Percentiles rank a stretch among this genome's conserved stretches.
phyloP scores from a whole-genome alignment of 2,329 filamentous ascomycete species.

The Aureobasidium pullulans region DNA sequence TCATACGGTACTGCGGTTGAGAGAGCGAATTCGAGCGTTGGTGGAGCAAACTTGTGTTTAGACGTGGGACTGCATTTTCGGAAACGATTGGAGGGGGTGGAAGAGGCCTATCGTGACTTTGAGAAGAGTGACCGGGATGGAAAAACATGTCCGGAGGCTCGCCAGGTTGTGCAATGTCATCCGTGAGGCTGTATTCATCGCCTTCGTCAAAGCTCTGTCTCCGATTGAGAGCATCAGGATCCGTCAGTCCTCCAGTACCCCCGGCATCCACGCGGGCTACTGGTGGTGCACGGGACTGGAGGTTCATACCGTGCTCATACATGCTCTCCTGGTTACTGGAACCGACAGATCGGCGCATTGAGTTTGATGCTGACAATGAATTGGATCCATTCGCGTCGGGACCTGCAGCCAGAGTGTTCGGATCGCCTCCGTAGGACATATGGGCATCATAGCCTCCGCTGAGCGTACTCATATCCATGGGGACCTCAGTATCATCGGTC shows the following conservation, averaged over 20 bases:
- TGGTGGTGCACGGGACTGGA: conserved; percentile 50
- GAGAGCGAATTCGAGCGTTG: conserved; percentile 11
- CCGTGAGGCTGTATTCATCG: conserved; percentile 58
- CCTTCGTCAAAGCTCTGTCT: conserved; percentile 88
- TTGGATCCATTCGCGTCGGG: conserved; percentile 25
- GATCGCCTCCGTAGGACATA: conserved; percentile 53
- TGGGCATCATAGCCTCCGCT: conserved; percentile 63
- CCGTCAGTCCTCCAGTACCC: conserved; percentile 80
- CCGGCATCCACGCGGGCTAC: conserved; percentile 75
- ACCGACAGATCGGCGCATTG: conserved; percentile 37
- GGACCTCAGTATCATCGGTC: conserved; percentile 60
- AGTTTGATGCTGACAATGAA: conserved; percentile 36
- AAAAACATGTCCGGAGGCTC: conserved; percentile 90
- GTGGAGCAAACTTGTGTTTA: conserved; percentile 20
- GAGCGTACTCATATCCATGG: conserved; percentile 66
- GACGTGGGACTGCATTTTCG: conserved; percentile 37
- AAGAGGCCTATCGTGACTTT: conserved; percentile 53
- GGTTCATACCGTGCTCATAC: conserved; percentile 39
- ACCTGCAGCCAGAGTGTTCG: conserved; percentile 32
- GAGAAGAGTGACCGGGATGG: conserved; percentile 56
- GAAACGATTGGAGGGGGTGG: conserved; percentile 55
- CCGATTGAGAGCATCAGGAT: conserved; percentile 56
- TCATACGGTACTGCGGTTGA: conserved; percentile 13
- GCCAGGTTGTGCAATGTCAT: conserved; percentile 29
- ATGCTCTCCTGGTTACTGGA: conserved; percentile 34